These are phyloP conservation scores for Leccinum arenicola DNA, from an alignment of 768 basidiomycete genomes.

Conservation along the genomic window DNA sequence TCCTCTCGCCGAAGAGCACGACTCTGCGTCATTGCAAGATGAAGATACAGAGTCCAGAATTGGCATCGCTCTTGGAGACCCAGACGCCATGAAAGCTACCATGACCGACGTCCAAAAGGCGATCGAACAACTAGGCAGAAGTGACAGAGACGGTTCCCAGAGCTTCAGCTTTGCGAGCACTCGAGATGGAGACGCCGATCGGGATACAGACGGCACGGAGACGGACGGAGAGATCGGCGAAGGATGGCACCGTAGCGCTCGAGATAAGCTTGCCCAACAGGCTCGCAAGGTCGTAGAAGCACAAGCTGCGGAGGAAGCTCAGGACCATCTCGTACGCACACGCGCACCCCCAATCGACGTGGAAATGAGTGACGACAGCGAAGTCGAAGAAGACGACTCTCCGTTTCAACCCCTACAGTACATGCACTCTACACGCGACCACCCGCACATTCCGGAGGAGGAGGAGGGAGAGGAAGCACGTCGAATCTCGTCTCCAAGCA, in stretches of 20 bases:
- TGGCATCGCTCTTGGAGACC: conserved; percentile 27
- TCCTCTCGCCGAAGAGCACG: conserved; percentile 47
- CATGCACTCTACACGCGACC: conserved; percentile 41
- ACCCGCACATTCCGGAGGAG: conserved; percentile 68
- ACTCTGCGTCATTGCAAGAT: conserved; percentile 34
- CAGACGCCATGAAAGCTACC: conserved; percentile 68
- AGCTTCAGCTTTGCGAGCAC: conserved; percentile 80
- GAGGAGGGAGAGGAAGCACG: conserved; percentile 54
- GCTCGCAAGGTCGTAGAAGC: conserved; percentile 59
- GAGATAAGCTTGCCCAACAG: conserved; percentile 67
- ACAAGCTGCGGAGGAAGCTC: conserved; percentile 39
- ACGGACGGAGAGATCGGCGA: conserved; percentile 52
- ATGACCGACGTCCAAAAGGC: conserved; percentile 89
- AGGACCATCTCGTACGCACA: conserved; percentile 42
- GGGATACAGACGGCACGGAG: conserved; percentile 47
- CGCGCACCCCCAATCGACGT: conserved; percentile 66
- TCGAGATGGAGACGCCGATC: conserved; percentile 48
- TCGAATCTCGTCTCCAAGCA: conserved; percentile 23
- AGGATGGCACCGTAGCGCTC: conserved; percentile 62
- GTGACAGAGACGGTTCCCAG: conserved; percentile 54
- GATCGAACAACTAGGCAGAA: conserved; percentile 78
- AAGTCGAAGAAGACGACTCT: conserved; percentile 56
- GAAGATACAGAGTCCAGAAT: conserved; percentile 24
- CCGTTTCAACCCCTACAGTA: conserved; percentile 34
- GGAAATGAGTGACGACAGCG: conserved; percentile 79